phyloP scores from a whole-genome alignment of 208 protist genomes.

The Leishmania tarentolae region DNA sequence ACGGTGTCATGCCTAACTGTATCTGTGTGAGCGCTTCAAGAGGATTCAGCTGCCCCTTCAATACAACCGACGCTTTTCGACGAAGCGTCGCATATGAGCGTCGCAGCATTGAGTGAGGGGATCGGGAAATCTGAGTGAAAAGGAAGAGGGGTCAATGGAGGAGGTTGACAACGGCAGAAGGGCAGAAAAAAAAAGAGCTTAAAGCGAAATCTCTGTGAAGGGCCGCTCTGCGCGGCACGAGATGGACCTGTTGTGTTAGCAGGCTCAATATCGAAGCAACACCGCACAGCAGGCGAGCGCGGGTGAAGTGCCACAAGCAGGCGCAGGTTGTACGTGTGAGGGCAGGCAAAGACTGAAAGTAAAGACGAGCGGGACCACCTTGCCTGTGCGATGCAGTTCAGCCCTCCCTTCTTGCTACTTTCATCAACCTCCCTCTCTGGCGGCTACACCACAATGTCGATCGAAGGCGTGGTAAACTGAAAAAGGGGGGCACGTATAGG shows the following conservation, averaged over 20 bases:
- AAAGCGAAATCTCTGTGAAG: not conserved
- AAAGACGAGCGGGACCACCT: not conserved
- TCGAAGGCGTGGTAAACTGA: not conserved
- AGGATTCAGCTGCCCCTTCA: conserved; percentile 45
- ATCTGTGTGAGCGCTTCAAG: conserved; percentile 84
- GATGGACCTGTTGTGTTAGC: not conserved
- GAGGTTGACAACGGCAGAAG: not conserved
- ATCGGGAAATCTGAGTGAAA: not conserved
- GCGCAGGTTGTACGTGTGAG: conserved; percentile 10
- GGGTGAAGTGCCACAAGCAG: not conserved
- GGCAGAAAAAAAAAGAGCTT: not conserved
- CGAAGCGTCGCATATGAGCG: conserved; percentile 7
- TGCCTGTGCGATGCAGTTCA: not conserved
- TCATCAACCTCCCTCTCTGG: not conserved
- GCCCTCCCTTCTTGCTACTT: not conserved
- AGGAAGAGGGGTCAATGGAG: not conserved
- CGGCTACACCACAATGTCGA: not conserved
- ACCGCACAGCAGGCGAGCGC: not conserved
- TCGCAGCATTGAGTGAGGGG: conserved; percentile 1
- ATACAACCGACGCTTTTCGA: not conserved
- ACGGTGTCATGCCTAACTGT: conserved; percentile 79
- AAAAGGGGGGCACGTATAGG: not conserved
- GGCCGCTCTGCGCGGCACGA: not conserved
- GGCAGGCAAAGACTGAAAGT: conserved; percentile 21
- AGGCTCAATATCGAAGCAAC: not conserved